Evolutionary conservation across 2,329 filamentous ascomycete species (phyloP).

Genomic region (Falciphora oryzae): DNA sequence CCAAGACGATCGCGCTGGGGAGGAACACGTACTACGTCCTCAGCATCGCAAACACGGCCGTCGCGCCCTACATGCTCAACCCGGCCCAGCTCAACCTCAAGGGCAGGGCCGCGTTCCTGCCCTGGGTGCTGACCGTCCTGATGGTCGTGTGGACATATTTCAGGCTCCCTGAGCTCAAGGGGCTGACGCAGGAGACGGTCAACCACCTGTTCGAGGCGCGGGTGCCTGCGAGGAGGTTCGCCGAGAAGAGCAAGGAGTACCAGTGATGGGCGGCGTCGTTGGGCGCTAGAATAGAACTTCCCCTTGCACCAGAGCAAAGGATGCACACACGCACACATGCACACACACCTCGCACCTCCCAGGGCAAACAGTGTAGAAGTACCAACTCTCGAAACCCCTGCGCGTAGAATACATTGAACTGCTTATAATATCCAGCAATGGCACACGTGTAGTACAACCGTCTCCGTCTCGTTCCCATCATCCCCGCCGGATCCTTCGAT

Average conservation of each 20-base stretch:
- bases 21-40: slow-evolving; percentile 24
- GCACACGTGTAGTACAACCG: too few species aligned
- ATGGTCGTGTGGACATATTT: slow-evolving; percentile 9
- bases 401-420: too few species aligned
- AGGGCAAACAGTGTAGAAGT: too few species aligned
- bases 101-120: slow-evolving; percentile 8
- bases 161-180: slow-evolving; percentile 30
- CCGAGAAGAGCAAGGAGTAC: background rate
- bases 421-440: too few species aligned
- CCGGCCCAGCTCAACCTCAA: slow-evolving; percentile 30
- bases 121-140: slow-evolving; percentile 8
- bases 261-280: background rate
- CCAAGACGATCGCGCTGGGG: slow-evolving; percentile 26
- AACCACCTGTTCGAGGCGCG: slow-evolving; percentile 45
- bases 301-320: too few species aligned
- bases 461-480: too few species aligned
- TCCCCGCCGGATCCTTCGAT: too few species aligned
- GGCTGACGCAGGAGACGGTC: slow-evolving; percentile 47
- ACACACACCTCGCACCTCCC: too few species aligned
- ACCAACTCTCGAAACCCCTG: too few species aligned
- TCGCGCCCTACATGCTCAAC: slow-evolving; percentile 31
- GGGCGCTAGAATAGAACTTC: too few species aligned
- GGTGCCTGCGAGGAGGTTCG: background rate
- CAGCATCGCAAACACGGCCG: slow-evolving; percentile 19
- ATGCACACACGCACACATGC: too few species aligned